A percentile compares a stretch with the other conserved stretches of the same genome.
These are phyloP conservation scores for Cryptococcus sp. DNA, from an alignment of 1,284 basidiomycete genomes.

Conservation along the genomic window DNA sequence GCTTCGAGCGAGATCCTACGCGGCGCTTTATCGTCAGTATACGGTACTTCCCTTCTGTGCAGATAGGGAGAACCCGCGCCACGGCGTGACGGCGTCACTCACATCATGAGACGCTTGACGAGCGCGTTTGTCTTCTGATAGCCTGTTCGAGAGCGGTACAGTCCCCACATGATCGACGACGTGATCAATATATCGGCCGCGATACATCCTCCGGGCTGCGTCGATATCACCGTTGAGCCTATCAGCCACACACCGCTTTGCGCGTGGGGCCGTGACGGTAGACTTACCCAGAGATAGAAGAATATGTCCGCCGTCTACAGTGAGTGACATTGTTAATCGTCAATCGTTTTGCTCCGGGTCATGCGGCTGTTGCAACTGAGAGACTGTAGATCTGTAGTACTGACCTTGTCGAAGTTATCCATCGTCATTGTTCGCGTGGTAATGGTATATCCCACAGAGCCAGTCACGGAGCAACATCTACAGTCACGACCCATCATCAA, in stretches of 20 bases:
- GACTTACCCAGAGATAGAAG: constrained; percentile 20
- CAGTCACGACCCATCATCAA: neutral
- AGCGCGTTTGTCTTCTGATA: constrained; percentile 14
- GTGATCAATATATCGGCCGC: constrained; percentile 18
- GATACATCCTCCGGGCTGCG: constrained; percentile 18
- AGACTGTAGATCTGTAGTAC: neutral
- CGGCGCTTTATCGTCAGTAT: neutral
- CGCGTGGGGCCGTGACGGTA: neutral
- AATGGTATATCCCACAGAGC: constrained; percentile 16
- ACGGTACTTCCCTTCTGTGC: neutral
- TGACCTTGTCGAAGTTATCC: constrained; percentile 9
- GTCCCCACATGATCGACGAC: constrained; percentile 15
- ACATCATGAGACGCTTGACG: constrained; percentile 18
- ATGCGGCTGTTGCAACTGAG: neutral
- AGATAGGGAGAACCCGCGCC: neutral
- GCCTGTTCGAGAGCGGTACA: constrained; percentile 15
- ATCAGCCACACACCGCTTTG: neutral
- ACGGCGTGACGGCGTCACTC: neutral
- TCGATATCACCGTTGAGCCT: neutral
- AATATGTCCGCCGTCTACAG: constrained; percentile 12
- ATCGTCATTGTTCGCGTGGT: constrained; percentile 2
- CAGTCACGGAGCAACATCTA: constrained; percentile 10
- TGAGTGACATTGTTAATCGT: neutral
- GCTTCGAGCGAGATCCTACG: constrained; percentile 16
- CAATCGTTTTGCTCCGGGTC: neutral